Evolutionary conservation across 1,284 basidiomycete genomes (phyloP), one percentile per base, ranked within the genome.

Genomic region (Naganishia sp.): DNA sequence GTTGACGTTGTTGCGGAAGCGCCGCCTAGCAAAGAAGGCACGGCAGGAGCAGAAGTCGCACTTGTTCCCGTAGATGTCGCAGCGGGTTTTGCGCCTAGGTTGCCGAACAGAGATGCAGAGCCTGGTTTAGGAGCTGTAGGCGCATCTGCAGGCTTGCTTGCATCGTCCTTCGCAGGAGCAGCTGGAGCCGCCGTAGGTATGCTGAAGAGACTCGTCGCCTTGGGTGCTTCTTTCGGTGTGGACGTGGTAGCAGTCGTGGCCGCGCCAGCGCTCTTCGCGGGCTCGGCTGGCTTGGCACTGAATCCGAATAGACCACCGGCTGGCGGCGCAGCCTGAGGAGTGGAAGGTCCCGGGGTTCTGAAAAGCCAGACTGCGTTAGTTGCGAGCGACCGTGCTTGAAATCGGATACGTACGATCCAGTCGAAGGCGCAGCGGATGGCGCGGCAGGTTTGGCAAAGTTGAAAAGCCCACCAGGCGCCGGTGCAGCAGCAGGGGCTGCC

Each of bases 61-160:
- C 35, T 18, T 21, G 63, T 17, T 31, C 39, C 53, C 3, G 53
- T 32, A 11, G 57, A 28, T 10, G 42, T 52, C 28, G 53, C 66
- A 11, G 47, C 23, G 21, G 55, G 6, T n/a, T 54, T 54, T 4
- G 53, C 60, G 25, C 60, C 66, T 3, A 58, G 32, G 41, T 51
- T 58, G 28, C 66, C 66, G 39, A 67, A 67, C 7, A 67, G 51
- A 13, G 58, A 56, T 32, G 28, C 25, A 15, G 53, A 47, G 39
- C 52, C 46, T 25, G 60, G 58, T 41, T 61, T 62, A 15, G 57
- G 31, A n/a, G 58, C 58, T 31, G 43, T 11, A 6, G 35, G 56
- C 28, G 43, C 45, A 25, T 61, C 58, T 6, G 47, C 58, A 21
- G 32, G 42, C 25, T 61, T 50, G 3, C 6, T 42, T 39, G n/a